phyloP scores from a whole-genome alignment of 768 basidiomycete species.

The Pleurotus ostreatus region DNA sequence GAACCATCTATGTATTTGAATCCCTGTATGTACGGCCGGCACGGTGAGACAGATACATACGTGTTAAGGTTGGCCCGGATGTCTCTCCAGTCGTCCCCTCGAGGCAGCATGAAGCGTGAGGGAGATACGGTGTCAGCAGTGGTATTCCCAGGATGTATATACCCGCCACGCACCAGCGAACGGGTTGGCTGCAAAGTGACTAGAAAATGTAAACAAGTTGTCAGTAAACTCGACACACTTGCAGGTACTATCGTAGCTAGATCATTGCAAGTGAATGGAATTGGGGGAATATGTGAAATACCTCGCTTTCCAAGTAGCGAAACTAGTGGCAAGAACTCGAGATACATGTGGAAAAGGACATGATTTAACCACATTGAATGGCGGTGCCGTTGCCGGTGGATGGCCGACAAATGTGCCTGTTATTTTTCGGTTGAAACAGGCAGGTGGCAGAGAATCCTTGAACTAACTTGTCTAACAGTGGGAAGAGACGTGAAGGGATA shows the following conservation, averaged over 20 bases:
- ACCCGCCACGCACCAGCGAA: conserved; percentile 8
- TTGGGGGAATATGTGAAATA: too few species aligned
- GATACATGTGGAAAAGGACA: too few species aligned
- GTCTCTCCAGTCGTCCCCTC: conserved; percentile 6
- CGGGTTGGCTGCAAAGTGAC: conserved; percentile 4
- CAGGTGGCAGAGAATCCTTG: not conserved
- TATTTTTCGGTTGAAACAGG: not conserved
- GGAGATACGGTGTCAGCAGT: not conserved
- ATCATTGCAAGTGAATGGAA: too few species aligned
- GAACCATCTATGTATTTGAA: not conserved
- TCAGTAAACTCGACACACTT: not conserved
- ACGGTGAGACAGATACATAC: not conserved
- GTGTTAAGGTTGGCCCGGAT: not conserved
- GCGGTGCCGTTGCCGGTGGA: not conserved
- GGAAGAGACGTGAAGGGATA: not conserved
- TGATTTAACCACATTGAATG: not conserved
- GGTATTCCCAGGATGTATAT: not conserved
- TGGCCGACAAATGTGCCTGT: not conserved
- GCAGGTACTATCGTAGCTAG: conserved; percentile 2
- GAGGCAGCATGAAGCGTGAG: not conserved
- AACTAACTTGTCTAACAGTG: not conserved
- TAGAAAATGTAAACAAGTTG: not conserved
- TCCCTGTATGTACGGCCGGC: too few species aligned
- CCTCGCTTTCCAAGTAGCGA: too few species aligned
- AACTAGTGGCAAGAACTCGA: too few species aligned